Base-by-base conservation (phyloP, 306 rosid species). In the Malus fusca region DNA sequence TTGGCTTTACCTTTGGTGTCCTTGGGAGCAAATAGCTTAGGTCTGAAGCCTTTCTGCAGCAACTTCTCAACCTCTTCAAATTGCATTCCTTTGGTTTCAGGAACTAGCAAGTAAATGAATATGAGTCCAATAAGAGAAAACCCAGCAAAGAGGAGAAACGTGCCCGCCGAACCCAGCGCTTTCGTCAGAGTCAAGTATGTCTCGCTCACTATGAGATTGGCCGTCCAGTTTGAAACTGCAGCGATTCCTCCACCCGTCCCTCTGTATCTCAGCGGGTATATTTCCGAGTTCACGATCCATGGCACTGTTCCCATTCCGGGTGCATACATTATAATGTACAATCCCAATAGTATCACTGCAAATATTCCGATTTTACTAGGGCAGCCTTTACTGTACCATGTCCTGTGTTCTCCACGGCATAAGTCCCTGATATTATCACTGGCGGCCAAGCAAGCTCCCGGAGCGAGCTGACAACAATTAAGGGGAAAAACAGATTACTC, bases 291-390 rank as follows among this genome's bases (percentile, higher is more conserved):
- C 67, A 93, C 82, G 67, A 93, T 84, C 98, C 97, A 91, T 3
- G 98, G 98, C 18, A 84, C 84, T 0, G 93, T 89, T 75, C 96
- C 96, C 87, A 89, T 88, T 42, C 98, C 96, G 2, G 96, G 98
- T 5, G 97, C 82, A 22, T 91, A 93, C 22, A 73, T 68, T 7
- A 91, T 79, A 44, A 93, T 91, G 76, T 93, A 91, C 25, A 89
- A 22, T 76, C 90, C 97, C 19, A 88, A 84, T 11, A 89, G 71
- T 1, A 79, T 56, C 44, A 90, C 93, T 0, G 96, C 95, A 61
- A 90, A 61, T 79, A 90, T 37, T 18, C 95, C 98, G n/a, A 93
- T 63, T 69, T 53, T 90, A 82, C 87, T 90, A 3, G 95, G 98
- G 55, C 97, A 93, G 18, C 98, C 97, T 60, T 89, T 40, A 0